A percentile compares a stretch with the other conserved stretches of the same genome.
Evolutionary conservation across 345 rosid species (phyloP).

Genomic region (Sisymbrium irio): DNA sequence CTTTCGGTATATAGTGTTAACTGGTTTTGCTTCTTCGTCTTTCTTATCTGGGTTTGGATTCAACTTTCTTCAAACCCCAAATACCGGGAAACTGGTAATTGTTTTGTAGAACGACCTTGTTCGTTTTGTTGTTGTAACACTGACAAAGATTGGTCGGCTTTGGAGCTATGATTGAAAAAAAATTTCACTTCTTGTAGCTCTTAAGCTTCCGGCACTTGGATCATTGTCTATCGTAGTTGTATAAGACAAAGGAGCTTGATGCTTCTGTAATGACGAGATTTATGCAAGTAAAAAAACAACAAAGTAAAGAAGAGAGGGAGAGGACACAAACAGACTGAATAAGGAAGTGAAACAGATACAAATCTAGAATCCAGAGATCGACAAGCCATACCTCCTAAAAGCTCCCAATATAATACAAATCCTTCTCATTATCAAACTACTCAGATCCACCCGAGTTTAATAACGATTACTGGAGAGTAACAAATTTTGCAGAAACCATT

Average conservation of each 20-base stretch:
- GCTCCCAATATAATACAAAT: conserved; percentile 36
- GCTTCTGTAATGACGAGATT: not conserved
- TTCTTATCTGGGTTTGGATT: conserved; percentile 20
- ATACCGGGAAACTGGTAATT: conserved; percentile 9
- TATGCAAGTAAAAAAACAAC: not conserved
- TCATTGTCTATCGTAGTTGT: not conserved
- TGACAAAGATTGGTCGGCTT: conserved; percentile 1
- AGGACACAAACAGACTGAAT: conserved; percentile 27
- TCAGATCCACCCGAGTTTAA: conserved; percentile 35
- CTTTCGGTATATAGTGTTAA: conserved; percentile 24
- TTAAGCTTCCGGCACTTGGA: not conserved
- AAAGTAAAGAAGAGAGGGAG: not conserved
- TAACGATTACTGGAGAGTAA: conserved; percentile 24
- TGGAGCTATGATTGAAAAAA: conserved; percentile 4
- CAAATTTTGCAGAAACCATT: conserved; percentile 15
- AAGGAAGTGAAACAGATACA: conserved; percentile 28
- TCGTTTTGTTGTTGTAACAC: conserved; percentile 20
- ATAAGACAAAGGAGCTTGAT: not conserved
- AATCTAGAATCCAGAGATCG: conserved; percentile 23
- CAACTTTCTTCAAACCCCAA: conserved; percentile 22
- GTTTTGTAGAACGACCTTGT: conserved; percentile 8
- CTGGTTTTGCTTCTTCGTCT: conserved; percentile 14
- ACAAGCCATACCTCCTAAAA: conserved; percentile 19
- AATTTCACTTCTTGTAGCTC: not conserved
- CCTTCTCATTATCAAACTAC: conserved; percentile 28